Conservation (phyloP, 768 basidiomycete genomes). For the Auricularia sp. region DNA sequence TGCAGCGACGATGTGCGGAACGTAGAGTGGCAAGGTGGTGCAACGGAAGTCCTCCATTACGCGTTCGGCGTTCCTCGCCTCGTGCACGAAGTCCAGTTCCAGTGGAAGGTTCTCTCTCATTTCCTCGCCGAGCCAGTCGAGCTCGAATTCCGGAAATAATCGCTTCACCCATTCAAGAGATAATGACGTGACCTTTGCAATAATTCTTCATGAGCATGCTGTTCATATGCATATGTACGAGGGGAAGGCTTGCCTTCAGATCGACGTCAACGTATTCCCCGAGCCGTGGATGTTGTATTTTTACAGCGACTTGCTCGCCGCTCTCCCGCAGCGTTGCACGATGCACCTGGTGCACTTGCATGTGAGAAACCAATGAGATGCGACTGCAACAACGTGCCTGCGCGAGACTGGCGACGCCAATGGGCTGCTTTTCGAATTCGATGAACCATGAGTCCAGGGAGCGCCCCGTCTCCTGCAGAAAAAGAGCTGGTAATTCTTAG, state of each 20-base stretch:
- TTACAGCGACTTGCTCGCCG: slow-evolving; percentile 75
- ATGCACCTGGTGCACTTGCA: slow-evolving; percentile 18
- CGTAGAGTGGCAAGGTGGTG: slow-evolving; percentile 63
- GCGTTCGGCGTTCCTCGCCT: slow-evolving; percentile 75
- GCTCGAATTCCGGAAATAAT: slow-evolving; percentile 94
- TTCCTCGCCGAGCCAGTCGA: slow-evolving; percentile 87
- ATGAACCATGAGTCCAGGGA: slow-evolving; percentile 68
- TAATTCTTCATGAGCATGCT: not conserved
- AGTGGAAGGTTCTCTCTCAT: slow-evolving; percentile 87
- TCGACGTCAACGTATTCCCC: slow-evolving; percentile 89
- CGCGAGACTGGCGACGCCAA: slow-evolving; percentile 92
- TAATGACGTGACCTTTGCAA: slow-evolving; percentile 24
- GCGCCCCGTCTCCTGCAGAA: slow-evolving; percentile 67
- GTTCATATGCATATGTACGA: slow-evolving; percentile 10
- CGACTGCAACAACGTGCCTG: slow-evolving; percentile 58
- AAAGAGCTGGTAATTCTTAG: slow-evolving; percentile 66
- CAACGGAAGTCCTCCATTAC: slow-evolving; percentile 59
- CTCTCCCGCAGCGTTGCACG: slow-evolving; percentile 54
- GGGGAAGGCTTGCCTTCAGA: slow-evolving; percentile 44
- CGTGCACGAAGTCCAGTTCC: slow-evolving; percentile 91
- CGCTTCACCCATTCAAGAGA: slow-evolving; percentile 74
- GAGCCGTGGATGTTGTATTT: slow-evolving; percentile 90
- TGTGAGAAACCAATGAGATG: not conserved
- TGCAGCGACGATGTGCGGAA: slow-evolving; percentile 67
- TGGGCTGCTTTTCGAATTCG: slow-evolving; percentile 76